Percentiles rank a stretch among this genome's conserved stretches.
Evolutionary conservation across 1,284 basidiomycete species (phyloP).

Genomic region (Kalmanozyma brasiliensis): DNA sequence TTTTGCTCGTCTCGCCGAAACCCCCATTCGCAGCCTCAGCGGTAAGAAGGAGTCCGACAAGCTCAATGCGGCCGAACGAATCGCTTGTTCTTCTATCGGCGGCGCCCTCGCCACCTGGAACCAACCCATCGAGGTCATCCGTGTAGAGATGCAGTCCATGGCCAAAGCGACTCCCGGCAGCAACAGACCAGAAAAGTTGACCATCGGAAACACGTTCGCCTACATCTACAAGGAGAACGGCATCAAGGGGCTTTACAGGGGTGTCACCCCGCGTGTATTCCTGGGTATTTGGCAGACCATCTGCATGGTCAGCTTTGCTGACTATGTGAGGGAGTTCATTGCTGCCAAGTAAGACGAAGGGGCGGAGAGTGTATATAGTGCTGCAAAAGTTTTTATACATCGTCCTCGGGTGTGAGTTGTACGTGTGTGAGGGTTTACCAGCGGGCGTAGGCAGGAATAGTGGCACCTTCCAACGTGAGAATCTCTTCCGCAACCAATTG

Average conservation of each 20-base stretch:
- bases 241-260: constrained; percentile 94
- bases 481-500: constrained; percentile 19
- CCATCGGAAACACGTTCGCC: constrained; percentile 83
- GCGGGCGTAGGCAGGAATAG: background rate
- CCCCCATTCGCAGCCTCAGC: constrained; percentile 78
- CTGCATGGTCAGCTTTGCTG: constrained; percentile 97
- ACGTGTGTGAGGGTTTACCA: too few relatives aligned
- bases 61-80: constrained; percentile 84
- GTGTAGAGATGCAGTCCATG: constrained; percentile 99
- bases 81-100: constrained; percentile 85
- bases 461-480: background rate
- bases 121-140: constrained; percentile 97
- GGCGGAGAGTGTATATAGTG: background rate
- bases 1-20: constrained; percentile 92
- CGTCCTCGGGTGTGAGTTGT: too few relatives aligned
- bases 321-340: constrained; percentile 76
- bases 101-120: constrained; percentile 99
- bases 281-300: constrained; percentile 96
- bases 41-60: constrained; percentile 80
- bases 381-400: too few relatives aligned
- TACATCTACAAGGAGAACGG: constrained; percentile 98
- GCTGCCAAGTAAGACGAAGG: constrained; percentile 28
- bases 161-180: constrained; percentile 78
- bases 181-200: constrained; percentile 86
- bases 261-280: constrained; percentile 94